Percentiles rank a stretch among this genome's conserved stretches.
phyloP scores from a whole-genome alignment of 1,139 yeast genomes.

The Blastobotrys capitulatus region DNA sequence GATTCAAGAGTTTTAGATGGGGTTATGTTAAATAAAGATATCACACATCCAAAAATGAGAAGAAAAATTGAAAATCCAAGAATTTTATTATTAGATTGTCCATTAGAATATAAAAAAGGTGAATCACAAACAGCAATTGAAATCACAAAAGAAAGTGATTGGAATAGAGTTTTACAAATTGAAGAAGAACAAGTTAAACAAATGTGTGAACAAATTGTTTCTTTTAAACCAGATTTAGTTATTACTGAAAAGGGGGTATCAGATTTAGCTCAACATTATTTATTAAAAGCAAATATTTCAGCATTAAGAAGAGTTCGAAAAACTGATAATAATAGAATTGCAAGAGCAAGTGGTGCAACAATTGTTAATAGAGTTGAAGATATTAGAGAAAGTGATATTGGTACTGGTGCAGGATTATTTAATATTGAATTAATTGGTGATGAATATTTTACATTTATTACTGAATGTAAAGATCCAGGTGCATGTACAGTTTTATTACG shows the following conservation, averaged over 20 bases:
- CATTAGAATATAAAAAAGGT: conserved; percentile 97
- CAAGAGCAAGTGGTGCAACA: conserved; percentile 97
- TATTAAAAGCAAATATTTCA: conserved; percentile 88
- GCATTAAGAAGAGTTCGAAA: conserved; percentile 93
- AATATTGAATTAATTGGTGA: conserved; percentile 95
- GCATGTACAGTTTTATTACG: conserved; percentile 92
- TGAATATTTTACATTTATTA: conserved; percentile 86
- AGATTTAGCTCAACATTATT: conserved; percentile 94
- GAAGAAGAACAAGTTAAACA: conserved; percentile 95
- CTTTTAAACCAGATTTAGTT: conserved; percentile 87
- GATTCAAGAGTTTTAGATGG: conserved; percentile 89
- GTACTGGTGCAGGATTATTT: conserved; percentile 83
- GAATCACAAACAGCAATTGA: conserved; percentile 98
- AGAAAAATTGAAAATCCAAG: conserved; percentile 85
- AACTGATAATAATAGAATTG: conserved; percentile 92
- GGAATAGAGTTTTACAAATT: conserved; percentile 91
- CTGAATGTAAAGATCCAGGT: conserved; percentile 75
- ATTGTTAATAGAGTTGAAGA: conserved; percentile 95
- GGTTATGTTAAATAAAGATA: conserved; percentile 89
- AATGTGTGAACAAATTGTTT: conserved; percentile 79
- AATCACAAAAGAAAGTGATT: conserved; percentile 92
- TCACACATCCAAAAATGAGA: conserved; percentile 96
- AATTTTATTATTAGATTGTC: conserved; percentile 86
- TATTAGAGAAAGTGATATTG: conserved; percentile 83
- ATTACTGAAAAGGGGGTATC: conserved; percentile 98